Base-by-base conservation (phyloP, 257 asterid species). In the Primulina tabacum region DNA sequence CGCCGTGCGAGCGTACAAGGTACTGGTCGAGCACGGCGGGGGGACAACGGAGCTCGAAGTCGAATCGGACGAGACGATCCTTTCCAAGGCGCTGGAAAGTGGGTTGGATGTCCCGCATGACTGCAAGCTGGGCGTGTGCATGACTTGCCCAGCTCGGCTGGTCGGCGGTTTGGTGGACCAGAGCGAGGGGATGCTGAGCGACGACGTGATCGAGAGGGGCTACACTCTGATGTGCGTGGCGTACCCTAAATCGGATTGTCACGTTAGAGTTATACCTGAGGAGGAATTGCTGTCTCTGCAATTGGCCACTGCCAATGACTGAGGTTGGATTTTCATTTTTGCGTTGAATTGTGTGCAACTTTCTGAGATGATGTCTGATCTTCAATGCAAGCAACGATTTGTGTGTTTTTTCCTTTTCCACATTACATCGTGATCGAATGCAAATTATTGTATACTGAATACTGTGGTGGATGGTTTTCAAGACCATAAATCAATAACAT, bases 121-220 rank as follows among this genome's bases (percentile, higher is more conserved):
- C 78, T 92, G 98, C 88, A 92, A 88, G 70, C 90, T 92, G n/a
- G 97, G 98, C 34, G 98, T 93, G 12, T 93, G 98, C 80, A 90
- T 92, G 98, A 92, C 98, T 50, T 93, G 97, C 33, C 97, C 98
- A 16, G 97, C 98, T 11, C 60, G 61, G 75, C 90, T 93, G 14
- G 73, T 92, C 35, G 78, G 88, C 74, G 97, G 98, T 6, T 55
- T 67, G 20, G 98, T 92, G 9, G 98, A 90, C 73, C 98, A 92
- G 83, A 92, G 96, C 85, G 96, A 90, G 9, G 98, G 98, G 7
- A 92, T 90, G 98, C 88, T 90, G 14, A 93, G 97, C 79, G 98
- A 93, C 69, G 97, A 93, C 80, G 98, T 93, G 65, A 83, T 93
- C 56, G 95, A 90, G 69, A 62, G 87, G 8, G 97, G 98, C 4